phyloP scores from a whole-genome alignment of 2,329 filamentous ascomycete species.

The Epichloe baconii region DNA sequence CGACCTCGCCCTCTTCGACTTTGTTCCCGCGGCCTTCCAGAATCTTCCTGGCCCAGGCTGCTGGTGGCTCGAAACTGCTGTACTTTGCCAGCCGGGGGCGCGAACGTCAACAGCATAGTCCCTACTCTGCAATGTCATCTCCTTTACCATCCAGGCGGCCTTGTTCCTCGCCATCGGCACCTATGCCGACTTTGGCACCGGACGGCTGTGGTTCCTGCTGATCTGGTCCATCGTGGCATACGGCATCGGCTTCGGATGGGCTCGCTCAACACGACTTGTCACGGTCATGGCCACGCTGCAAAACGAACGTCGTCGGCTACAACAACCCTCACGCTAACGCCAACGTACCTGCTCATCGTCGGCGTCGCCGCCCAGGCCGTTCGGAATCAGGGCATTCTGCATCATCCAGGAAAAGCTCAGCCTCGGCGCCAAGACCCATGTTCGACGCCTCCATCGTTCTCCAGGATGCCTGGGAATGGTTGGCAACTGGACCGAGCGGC shows the following conservation, averaged over 20 bases:
- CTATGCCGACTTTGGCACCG: constrained; percentile 51
- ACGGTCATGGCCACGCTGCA: constrained; percentile 55
- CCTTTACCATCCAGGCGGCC: constrained; percentile 52
- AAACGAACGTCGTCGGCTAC: constrained; percentile 50
- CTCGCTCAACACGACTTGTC: constrained; percentile 53
- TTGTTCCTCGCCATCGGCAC: constrained; percentile 39
- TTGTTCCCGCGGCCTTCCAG: constrained; percentile 51
- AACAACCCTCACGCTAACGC: constrained; percentile 47
- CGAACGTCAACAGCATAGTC: constrained; percentile 53
- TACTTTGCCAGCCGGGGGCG: constrained; percentile 44
- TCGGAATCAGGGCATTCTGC: constrained; percentile 52
- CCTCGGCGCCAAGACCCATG: constrained; percentile 51
- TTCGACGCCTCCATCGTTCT: constrained; percentile 51
- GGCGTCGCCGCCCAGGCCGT: constrained; percentile 50
- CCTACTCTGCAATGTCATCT: constrained; percentile 51
- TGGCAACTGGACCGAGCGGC: constrained; percentile 30
- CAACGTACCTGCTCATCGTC: constrained; percentile 54
- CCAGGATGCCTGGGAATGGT: constrained; percentile 37
- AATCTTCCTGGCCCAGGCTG: constrained; percentile 47
- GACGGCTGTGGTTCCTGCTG: constrained; percentile 49
- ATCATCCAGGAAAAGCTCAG: constrained; percentile 44
- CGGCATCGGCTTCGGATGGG: constrained; percentile 55
- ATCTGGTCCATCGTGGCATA: constrained; percentile 47
- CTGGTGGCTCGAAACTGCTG: constrained; percentile 34
- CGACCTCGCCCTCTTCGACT: constrained; percentile 49